A percentile compares a stretch with the other conserved stretches of the same genome.
Conservation (phyloP, 805 yeast genomes). For the Suhomyces vadensis region DNA sequence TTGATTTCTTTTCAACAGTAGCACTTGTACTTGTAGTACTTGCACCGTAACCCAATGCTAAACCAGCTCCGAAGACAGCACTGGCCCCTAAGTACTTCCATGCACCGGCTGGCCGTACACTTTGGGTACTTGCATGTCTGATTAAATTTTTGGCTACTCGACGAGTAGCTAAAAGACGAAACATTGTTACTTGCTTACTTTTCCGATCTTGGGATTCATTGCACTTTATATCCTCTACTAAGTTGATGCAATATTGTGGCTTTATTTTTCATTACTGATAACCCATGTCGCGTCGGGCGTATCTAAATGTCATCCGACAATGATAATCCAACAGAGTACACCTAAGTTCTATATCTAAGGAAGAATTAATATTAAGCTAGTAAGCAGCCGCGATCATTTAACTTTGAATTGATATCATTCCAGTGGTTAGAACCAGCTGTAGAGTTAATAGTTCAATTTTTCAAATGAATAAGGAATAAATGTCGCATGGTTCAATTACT, state of each 20-base stretch:
- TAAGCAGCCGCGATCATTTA: too few relatives aligned
- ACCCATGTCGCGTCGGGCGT: too few relatives aligned
- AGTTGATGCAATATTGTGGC: conserved; percentile 2
- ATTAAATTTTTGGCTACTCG: not conserved
- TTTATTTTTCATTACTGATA: not conserved
- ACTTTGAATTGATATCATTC: too few relatives aligned
- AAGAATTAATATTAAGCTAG: too few relatives aligned
- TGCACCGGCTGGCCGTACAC: not conserved
- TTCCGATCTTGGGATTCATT: not conserved
- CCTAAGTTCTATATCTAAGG: too few relatives aligned
- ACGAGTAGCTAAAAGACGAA: not conserved
- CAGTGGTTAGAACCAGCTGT: too few relatives aligned
- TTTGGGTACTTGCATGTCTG: not conserved
- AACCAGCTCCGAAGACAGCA: not conserved
- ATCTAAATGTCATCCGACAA: too few relatives aligned
- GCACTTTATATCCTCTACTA: not conserved
- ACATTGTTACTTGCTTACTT: not conserved
- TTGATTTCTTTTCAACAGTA: not conserved
- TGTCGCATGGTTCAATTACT: too few relatives aligned
- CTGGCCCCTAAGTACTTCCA: not conserved
- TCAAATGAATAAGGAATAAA: too few relatives aligned
- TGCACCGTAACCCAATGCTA: not conserved
- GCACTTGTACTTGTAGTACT: not conserved
- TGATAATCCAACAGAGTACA: too few relatives aligned
- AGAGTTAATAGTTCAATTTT: too few relatives aligned